Percentiles rank a stretch among this genome's conserved stretches.
Conservation (phyloP, 1,139 yeast genomes). For the Protomyces inundatus region DNA sequence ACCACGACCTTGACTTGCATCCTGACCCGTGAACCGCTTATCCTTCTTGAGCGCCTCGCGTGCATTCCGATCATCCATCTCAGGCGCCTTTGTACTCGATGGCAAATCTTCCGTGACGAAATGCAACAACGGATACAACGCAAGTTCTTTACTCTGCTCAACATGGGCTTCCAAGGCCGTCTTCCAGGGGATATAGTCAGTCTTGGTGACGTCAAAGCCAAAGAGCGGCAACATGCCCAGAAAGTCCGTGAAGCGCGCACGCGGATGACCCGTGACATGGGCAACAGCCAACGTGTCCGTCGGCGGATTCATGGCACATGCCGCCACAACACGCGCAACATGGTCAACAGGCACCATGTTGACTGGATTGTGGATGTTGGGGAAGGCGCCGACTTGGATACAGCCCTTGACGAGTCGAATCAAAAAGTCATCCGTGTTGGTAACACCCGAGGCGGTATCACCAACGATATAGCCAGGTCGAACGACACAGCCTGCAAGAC, state of each 20-base stretch:
- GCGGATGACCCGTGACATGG: conserved; percentile 96
- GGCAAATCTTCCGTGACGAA: conserved; percentile 91
- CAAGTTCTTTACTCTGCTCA: conserved; percentile 68
- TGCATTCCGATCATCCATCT: conserved; percentile 81
- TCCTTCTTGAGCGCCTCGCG: conserved; percentile 58
- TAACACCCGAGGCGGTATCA: conserved; percentile 69
- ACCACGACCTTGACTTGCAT: conserved; percentile 65
- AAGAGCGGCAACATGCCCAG: conserved; percentile 58
- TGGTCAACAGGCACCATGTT: conserved; percentile 98
- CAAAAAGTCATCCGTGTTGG: conserved; percentile 93
- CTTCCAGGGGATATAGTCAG: conserved; percentile 76
- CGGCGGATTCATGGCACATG: conserved; percentile 78
- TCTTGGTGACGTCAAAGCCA: conserved; percentile 63
- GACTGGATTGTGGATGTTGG: conserved; percentile 78
- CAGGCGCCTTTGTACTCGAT: conserved; percentile 88
- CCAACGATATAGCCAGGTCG: conserved; percentile 98
- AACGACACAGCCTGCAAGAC: conserved; percentile 79
- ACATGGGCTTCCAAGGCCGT: conserved; percentile 68
- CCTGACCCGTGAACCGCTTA: conserved; percentile 57
- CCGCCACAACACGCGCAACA: conserved; percentile 85
- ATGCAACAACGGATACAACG: conserved; percentile 86
- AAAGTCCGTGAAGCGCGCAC: conserved; percentile 72
- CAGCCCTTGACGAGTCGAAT: conserved; percentile 92
- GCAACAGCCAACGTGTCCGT: conserved; percentile 56
- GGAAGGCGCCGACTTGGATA: conserved; percentile 76